Evolutionary conservation across 768 basidiomycete genomes (phyloP).

Genomic region (Hygrophoropsis aurantiaca): DNA sequence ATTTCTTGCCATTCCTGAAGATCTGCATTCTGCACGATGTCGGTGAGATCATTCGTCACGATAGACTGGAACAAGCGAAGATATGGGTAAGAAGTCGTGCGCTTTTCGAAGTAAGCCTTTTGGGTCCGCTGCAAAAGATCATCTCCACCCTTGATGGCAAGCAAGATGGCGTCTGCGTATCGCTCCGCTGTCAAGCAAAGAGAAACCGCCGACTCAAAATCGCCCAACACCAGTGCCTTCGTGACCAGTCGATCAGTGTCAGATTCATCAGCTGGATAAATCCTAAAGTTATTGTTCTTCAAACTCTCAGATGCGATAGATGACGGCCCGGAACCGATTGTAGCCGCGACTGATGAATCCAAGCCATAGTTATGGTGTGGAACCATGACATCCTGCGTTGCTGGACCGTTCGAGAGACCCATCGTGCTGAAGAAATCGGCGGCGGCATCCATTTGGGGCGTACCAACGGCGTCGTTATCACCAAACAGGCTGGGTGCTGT

Average conservation of each 20-base stretch:
- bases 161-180: constrained; percentile 91
- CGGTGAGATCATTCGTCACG: constrained; percentile 86
- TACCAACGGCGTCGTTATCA: constrained; percentile 65
- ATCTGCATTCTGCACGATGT: constrained; percentile 96
- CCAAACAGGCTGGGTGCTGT: constrained; percentile 88
- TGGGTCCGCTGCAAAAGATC: constrained; percentile 87
- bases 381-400: constrained; percentile 48
- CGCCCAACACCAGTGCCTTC: constrained; percentile 92
- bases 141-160: constrained; percentile 88
- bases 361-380: constrained; percentile 79
- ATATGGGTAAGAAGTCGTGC: constrained; percentile 76
- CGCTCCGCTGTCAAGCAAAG: constrained; percentile 87
- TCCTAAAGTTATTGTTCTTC: constrained; percentile 84
- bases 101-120: constrained; percentile 88
- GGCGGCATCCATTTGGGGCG: constrained; percentile 62
- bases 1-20: constrained; percentile 94
- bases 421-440: constrained; percentile 91
- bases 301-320: constrained; percentile 72
- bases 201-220: constrained; percentile 89
- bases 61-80: constrained; percentile 94
- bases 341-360: constrained; percentile 93
- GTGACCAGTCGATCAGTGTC: constrained; percentile 88
- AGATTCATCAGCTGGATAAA: constrained; percentile 85
- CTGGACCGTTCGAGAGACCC: constrained; percentile 48
- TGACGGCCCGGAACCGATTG: constrained; percentile 87